phyloP scores from a whole-genome alignment of 768 basidiomycete species.

The Hygrocybe punicea region DNA sequence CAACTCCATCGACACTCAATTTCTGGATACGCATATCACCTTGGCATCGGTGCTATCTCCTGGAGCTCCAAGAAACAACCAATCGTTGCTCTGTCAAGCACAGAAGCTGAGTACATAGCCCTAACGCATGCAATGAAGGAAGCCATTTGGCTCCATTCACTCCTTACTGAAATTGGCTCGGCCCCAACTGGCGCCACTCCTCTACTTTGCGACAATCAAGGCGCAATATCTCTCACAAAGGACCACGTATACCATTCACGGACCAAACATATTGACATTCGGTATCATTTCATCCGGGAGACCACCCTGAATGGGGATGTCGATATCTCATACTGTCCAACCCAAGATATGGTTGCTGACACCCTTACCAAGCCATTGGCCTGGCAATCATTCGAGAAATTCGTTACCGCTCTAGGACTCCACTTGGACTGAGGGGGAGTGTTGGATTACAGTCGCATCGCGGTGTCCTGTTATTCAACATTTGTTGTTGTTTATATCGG shows the following conservation, averaged over 20 bases:
- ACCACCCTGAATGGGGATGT: too few relatives aligned
- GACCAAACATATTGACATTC: slow-evolving; percentile 16
- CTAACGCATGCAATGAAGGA: slow-evolving; percentile 3
- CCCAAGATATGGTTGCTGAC: too few relatives aligned
- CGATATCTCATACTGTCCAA: too few relatives aligned
- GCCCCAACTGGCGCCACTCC: not conserved
- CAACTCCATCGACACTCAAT: not conserved
- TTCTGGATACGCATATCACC: not conserved
- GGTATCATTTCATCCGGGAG: slow-evolving; percentile 26
- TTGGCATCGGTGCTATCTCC: slow-evolving; percentile 6
- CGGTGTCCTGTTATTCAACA: too few relatives aligned
- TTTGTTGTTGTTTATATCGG: too few relatives aligned
- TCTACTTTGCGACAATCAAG: not conserved
- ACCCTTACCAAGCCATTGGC: too few relatives aligned
- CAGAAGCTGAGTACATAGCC: slow-evolving; percentile 18
- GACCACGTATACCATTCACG: slow-evolving; percentile 1
- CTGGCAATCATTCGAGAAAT: too few relatives aligned
- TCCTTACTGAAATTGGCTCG: slow-evolving; percentile 3
- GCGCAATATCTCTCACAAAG: not conserved
- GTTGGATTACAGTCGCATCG: too few relatives aligned
- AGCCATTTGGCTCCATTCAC: slow-evolving; percentile 23
- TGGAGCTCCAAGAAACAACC: slow-evolving; percentile 16
- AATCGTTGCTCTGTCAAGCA: slow-evolving; percentile 14
- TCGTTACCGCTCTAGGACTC: too few relatives aligned
- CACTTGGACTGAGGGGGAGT: too few relatives aligned